These are phyloP conservation scores for Phoenix roebelenii DNA, from an alignment of 176 grass and related monocot species.

Conservation along the genomic window DNA sequence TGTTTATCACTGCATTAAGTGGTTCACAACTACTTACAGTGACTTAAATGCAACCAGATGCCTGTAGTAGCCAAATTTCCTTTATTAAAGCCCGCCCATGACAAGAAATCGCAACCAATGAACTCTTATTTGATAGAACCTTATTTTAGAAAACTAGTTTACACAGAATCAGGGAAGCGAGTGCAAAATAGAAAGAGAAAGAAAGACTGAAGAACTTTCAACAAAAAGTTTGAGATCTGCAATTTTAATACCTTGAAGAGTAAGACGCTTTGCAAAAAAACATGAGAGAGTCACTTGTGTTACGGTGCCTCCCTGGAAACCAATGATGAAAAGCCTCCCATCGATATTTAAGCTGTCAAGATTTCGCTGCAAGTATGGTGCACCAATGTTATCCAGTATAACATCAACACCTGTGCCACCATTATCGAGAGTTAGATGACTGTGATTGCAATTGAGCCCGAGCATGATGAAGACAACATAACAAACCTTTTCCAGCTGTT, in stretches of 20 bases:
- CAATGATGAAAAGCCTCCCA: constrained; percentile 84
- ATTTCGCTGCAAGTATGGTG: constrained; percentile 57
- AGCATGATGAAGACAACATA: not conserved
- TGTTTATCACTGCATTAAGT: too few relatives aligned
- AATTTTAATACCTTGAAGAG: constrained; percentile 59
- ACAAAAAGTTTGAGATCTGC: not conserved
- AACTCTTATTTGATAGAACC: too few relatives aligned
- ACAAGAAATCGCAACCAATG: too few relatives aligned
- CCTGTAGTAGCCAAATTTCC: too few relatives aligned
- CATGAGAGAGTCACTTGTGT: constrained; percentile 48
- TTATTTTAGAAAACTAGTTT: too few relatives aligned
- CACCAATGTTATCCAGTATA: constrained; percentile 71
- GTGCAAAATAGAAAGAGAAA: not conserved
- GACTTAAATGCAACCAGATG: too few relatives aligned
- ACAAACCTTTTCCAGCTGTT: constrained; percentile 61
- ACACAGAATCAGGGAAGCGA: too few relatives aligned
- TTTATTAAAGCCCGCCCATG: too few relatives aligned
- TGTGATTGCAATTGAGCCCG: not conserved
- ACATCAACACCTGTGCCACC: constrained; percentile 58
- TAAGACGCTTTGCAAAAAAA: constrained; percentile 54
- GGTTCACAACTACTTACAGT: too few relatives aligned
- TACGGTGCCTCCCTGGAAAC: constrained; percentile 47
- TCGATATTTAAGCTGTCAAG: constrained; percentile 58
- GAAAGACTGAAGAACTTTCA: not conserved
- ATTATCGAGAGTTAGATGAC: not conserved